Conservation (phyloP, 495 filamentous ascomycete genomes). For the Penicillium paxilli region DNA sequence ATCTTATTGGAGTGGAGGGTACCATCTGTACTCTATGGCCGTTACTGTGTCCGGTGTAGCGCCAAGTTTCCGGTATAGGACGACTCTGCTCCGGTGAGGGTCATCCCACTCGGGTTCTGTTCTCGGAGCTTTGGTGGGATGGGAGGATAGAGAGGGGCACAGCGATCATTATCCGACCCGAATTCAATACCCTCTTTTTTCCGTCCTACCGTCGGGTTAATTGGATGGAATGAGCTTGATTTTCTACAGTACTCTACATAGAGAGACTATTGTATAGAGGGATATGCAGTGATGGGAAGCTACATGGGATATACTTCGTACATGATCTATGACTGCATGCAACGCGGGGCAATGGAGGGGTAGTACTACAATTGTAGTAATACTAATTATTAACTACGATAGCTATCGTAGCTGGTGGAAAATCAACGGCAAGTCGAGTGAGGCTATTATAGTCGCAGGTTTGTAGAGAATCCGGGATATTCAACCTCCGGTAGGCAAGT, state of each 20-base stretch:
- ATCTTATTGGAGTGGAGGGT: conserved; percentile 19
- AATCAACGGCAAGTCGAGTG: too few relatives aligned
- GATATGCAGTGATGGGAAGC: too few relatives aligned
- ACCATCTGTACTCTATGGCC: conserved; percentile 9
- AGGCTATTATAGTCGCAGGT: too few relatives aligned
- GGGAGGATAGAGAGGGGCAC: too few relatives aligned
- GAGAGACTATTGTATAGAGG: too few relatives aligned
- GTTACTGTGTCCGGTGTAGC: conserved; percentile 24
- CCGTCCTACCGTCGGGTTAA: not conserved
- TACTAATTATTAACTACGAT: not conserved
- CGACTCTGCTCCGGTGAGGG: conserved; percentile 44
- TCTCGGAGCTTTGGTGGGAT: conserved; percentile 8
- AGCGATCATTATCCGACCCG: conserved; percentile 20
- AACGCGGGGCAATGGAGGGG: conserved; percentile 44
- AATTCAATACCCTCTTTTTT: conserved; percentile 1
- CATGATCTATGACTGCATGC: not conserved
- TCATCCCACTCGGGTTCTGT: conserved; percentile 31
- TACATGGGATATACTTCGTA: not conserved
- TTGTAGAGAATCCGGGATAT: not conserved
- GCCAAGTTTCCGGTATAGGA: conserved; percentile 36
- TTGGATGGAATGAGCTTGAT: not conserved
- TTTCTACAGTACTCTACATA: too few relatives aligned
- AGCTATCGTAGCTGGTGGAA: not conserved
- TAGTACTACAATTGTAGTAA: not conserved
- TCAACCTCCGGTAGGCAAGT: not conserved